phyloP scores from a whole-genome alignment of 306 rosid species.

The Herpetospermum pedunculosum region DNA sequence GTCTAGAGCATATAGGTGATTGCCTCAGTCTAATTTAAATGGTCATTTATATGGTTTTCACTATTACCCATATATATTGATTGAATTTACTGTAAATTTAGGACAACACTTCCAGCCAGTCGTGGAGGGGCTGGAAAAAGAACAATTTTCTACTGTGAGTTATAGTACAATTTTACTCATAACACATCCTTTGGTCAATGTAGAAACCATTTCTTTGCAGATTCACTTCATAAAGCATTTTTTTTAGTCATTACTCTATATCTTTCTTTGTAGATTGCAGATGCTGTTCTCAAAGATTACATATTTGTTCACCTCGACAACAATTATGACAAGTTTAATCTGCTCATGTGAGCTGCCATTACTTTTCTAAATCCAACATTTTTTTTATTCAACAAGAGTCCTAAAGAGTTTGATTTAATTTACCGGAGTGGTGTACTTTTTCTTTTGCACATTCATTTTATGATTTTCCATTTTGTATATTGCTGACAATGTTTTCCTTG shows the following conservation, averaged over 20 bases:
- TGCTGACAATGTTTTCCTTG: constrained; percentile 6
- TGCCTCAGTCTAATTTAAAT: constrained; percentile 12
- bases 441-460: not conserved
- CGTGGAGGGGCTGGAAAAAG: constrained; percentile 39
- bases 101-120: constrained; percentile 70
- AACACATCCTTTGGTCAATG: constrained; percentile 1
- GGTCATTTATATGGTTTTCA: not conserved
- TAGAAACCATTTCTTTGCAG: not conserved
- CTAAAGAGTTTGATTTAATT: not conserved
- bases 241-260: not conserved
- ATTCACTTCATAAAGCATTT: not conserved
- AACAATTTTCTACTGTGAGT: constrained; percentile 51
- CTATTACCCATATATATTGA: constrained; percentile 11
- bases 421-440: not conserved
- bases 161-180: constrained; percentile 3
- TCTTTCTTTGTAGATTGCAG: constrained; percentile 49
- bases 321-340: constrained; percentile 72
- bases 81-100: constrained; percentile 23
- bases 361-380: not conserved
- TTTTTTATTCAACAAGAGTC: not conserved
- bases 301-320: constrained; percentile 78
- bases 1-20: constrained; percentile 75
- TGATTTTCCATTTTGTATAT: not conserved
- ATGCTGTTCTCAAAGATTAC: constrained; percentile 53
- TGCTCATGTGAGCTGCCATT: constrained; percentile 58